Conservation (phyloP, 495 filamentous ascomycete species). For the Daldinia vernicosa region DNA sequence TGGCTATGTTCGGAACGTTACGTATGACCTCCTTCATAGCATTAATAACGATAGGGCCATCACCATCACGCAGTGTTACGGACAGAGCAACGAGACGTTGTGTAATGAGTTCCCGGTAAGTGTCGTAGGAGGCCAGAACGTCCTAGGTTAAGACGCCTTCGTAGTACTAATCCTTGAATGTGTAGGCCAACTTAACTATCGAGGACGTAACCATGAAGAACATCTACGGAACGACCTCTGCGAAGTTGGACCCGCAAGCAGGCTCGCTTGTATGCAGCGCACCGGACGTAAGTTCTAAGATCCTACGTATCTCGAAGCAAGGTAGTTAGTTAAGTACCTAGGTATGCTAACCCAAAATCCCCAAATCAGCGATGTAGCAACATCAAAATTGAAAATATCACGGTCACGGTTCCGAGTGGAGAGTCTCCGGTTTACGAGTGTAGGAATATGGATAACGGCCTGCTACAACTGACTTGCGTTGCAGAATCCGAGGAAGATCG, state of each 20-base stretch:
- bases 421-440: conserved; percentile 35
- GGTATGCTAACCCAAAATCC: neutral
- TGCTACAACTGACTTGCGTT: conserved; percentile 28
- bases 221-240: conserved; percentile 35
- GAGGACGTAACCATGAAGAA: conserved; percentile 42
- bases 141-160: neutral
- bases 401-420: conserved; percentile 31
- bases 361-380: conserved; percentile 26
- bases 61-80: conserved; percentile 69
- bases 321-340: no score
- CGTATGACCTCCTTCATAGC: conserved; percentile 65
- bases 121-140: neutral
- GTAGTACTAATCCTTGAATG: neutral
- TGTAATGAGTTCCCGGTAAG: conserved; percentile 39
- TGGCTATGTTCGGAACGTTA: conserved; percentile 60
- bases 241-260: conserved; percentile 33
- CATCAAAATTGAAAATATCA: conserved; percentile 37
- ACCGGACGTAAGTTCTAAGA: conserved; percentile 26
- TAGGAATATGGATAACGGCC: conserved; percentile 32
- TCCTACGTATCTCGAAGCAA: neutral
- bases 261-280: conserved; percentile 39
- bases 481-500: conserved; percentile 21
- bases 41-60: conserved; percentile 69
- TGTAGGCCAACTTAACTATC: conserved; percentile 42
- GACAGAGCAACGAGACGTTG: conserved; percentile 52